Base-by-base conservation (phyloP, 441 rosid genomes). In the Adansonia rubrostipa region DNA sequence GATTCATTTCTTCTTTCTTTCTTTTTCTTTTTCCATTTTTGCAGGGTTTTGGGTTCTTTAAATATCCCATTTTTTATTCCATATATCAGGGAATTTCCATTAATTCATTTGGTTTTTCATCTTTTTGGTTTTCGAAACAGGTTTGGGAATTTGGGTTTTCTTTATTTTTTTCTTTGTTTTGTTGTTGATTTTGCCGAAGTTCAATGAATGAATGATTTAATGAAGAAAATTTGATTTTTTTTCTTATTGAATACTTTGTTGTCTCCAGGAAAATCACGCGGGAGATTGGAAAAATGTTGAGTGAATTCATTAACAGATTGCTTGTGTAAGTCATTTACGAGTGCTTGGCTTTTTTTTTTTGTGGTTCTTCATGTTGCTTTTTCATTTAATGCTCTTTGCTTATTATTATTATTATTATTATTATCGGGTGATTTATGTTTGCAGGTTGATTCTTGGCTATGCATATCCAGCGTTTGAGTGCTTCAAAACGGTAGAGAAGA, bases 381-480 rank as follows among this genome's bases (percentile, higher is more conserved):
- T 28, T 28, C 33, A 28, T 28, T 28, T 28, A 28, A 28, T 28
- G 33, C 33, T 28, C 33, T 28, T 28, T 28, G 33, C 33, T 28
- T 28, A 28, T 28, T 28, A 28, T 28, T 28, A 28, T 28, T 28
- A 28, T 28, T 28, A 28, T 28, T 28, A 28, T 28, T 28, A 28
- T 28, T 28, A 28, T 28, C 2, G 22, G 40, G 50, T 69, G 71
- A 33, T 64, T 14, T n/a, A 1, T 36, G 5, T 7, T 58, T 71
- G 64, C 85, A 92, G 97, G 81, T 78, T 91, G 90, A 76, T 89
- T 84, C 87, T 92, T 51, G 98, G 97, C 71, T 93, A 89, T 86
- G 93, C 91, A 5, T 92, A 89, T 81, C 98, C 98, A 0, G 98
- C 95, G 28, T 87, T 90, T 75, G 91, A 86, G 80, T 95, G 98